Base-by-base conservation (phyloP, 2,329 filamentous ascomycete species). In the Paradendryphiella salina region DNA sequence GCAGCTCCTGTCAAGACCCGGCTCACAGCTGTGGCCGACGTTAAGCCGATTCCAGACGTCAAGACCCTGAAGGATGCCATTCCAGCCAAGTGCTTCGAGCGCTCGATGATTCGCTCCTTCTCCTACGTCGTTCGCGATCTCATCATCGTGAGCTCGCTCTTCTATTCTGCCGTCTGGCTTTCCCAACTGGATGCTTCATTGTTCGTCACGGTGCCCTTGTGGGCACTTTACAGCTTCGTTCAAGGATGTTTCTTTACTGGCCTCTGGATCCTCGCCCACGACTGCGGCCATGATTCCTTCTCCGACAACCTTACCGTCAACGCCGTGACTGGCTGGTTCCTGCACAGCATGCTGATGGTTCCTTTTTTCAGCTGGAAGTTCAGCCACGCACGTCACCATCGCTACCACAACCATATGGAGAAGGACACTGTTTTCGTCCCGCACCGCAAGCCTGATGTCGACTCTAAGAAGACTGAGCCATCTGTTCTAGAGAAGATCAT, bases 281-380 rank as follows among this genome's bases (percentile, higher is more conserved):
- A 89, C 70, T 86, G 83, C 69, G 86, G 86, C 43, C 86, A 89
- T 69, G 82, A 83, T 14, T 84, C 85, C 39, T 86, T 89, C 69
- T 86, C 83, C n/a, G 70, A 74, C 17, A 77, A 81, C 69, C 74
- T 74, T 39, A 67, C 60, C 26, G 66, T 87, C 57, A 88, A 88
- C 70, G 80, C 86, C 64, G 68, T 79, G 13, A 75, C 85, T 48
- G 86, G 86, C 52, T 86, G 85, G 77, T 67, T 80, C 40, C 72
- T 84, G n/a, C 86, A 89, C 77, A 86, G 83, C 5, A 76, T 80
- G 52, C 77, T 89, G 32, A 71, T 86, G 55, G 85, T 87, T 2
- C 87, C 87, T 3, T 90, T 85, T 75, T 88, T 88, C 7, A 40
- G 35, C 29, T 51, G 42, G 48, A 51, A 51, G 13, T 50, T 50